Base-by-base conservation (phyloP, 2,329 filamentous ascomycete genomes). In the Talaromyces marneffei region DNA sequence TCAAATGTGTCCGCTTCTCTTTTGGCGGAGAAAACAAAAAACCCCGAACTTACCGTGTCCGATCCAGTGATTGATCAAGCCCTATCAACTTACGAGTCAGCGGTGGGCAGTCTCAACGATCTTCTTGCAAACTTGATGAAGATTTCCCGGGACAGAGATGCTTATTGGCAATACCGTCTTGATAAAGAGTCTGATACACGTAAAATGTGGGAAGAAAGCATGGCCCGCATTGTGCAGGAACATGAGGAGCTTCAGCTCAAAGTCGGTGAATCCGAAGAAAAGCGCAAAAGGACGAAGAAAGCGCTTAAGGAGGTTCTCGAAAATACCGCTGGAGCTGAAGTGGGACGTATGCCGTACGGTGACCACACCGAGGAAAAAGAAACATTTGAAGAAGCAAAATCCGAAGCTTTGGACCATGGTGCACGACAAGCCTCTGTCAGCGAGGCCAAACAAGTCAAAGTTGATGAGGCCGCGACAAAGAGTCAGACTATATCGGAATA, bases 201-300 rank as follows among this genome's bases (percentile, higher is more conserved):
- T 39, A 88, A 90, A 63, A 90, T 99, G 86, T 99, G 94, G 94
- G 94, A 99, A 76, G 94, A 99, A 70, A 97, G 92, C 76, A 97
- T 99, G 94, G 92, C 94, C 9, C 87, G 92, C 69, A 89, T 99
- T n/a, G 94, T 92, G 18, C 87, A 86, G 60, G 94, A 99, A 73
- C 94, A 99, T 69, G 94, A 97, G 75, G 85, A 92, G 57, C 83
- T 99, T 1, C 91, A 97, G 72, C 90, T 86, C 37, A 88, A 87
- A 62, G 90, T 97, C 63, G 91, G 90, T 48, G 90, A 96, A 75
- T 90, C 92, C 1, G 93, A 97, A 74, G 85, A 89, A 71, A 97
- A 96, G 80, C 85, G 92, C 61, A 92, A 90, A 72, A 84, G 90
- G 65, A 94, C 94, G 3, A 97, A 96, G 80, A 87, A 88, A 65